Evolutionary conservation across 208 protist species (phyloP).

Genomic region (Trypanosoma vivax): DNA sequence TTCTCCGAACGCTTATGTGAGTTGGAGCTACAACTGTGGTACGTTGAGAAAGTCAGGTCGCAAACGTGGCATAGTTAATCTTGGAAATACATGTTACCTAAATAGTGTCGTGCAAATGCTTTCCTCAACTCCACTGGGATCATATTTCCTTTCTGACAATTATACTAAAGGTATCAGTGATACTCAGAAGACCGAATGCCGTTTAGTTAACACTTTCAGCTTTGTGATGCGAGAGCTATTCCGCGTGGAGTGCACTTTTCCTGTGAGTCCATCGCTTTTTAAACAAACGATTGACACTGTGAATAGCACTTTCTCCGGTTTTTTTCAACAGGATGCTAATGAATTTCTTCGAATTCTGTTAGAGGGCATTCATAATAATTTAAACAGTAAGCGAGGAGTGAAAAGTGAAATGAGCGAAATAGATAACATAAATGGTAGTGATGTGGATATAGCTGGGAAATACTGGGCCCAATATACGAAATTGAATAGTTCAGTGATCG

Average conservation of each 20-base stretch:
- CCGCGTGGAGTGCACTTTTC: constrained; percentile 30
- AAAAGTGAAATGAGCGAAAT: constrained; percentile 34
- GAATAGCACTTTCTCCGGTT: constrained; percentile 66
- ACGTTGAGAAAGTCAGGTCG: constrained; percentile 9
- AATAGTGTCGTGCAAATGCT: constrained; percentile 86
- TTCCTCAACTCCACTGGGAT: constrained; percentile 67
- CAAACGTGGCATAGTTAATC: constrained; percentile 80
- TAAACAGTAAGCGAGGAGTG: constrained; percentile 63
- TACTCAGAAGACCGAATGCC: constrained; percentile 19
- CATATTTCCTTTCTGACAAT: constrained; percentile 83
- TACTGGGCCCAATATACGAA: constrained; percentile 75
- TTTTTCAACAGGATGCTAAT: constrained; percentile 87
- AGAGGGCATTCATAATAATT: constrained; percentile 87
- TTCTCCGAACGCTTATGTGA: constrained; percentile 20
- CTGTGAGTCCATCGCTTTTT: constrained; percentile 75
- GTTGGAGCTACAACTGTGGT: constrained; percentile 25
- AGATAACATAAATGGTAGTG: constrained; percentile 59
- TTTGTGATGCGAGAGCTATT: constrained; percentile 79
- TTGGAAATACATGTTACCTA: constrained; percentile 92
- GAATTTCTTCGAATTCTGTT: constrained; percentile 90
- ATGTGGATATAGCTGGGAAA: constrained; percentile 65
- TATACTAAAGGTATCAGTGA: constrained; percentile 48
- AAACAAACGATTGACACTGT: constrained; percentile 68
- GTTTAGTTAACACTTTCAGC: constrained; percentile 62
- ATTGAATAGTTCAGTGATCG: constrained; percentile 91